Conservation (phyloP, 2,329 filamentous ascomycete species). For the Aspergillus ustus region DNA sequence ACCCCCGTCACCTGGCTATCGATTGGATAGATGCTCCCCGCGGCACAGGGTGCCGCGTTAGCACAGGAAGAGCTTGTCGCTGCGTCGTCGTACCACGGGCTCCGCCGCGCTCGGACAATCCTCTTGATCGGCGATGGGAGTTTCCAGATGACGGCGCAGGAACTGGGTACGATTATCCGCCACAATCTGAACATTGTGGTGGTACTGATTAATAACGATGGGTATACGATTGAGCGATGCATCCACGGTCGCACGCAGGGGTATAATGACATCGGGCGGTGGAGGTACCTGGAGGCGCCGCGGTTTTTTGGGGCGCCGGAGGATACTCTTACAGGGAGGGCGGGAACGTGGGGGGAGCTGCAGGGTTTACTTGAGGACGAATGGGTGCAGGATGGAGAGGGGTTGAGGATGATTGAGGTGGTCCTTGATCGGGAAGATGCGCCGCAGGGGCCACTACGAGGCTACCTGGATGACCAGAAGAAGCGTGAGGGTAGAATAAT, state of each 20-base stretch:
- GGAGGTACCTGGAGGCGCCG: conserved; percentile 30
- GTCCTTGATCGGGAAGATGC: conserved; percentile 1
- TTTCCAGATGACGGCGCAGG: conserved; percentile 22
- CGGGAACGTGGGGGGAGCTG: background rate
- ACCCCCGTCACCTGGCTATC: conserved; percentile 20
- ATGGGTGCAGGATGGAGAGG: background rate
- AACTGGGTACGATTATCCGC: conserved; percentile 18
- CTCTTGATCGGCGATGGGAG: conserved; percentile 23
- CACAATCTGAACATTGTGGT: conserved; percentile 9
- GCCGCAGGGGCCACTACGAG: background rate
- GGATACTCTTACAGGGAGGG: too few relatives aligned
- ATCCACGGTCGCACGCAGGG: conserved; percentile 12
- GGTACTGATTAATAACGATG: conserved; percentile 17
- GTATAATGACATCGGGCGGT: conserved; percentile 36
- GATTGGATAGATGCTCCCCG: conserved; percentile 21
- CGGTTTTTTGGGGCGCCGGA: background rate
- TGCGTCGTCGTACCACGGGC: too few relatives aligned
- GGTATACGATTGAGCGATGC: conserved; percentile 15
- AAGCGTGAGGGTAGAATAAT: too few relatives aligned
- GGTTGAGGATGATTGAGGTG: background rate
- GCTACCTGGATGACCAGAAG: too few relatives aligned
- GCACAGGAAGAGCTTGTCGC: background rate
- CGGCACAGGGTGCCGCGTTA: conserved; percentile 8
- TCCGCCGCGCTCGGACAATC: conserved; percentile 1
- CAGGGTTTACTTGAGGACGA: background rate